Base-by-base conservation (phyloP, 176 grass and related monocot species). In the Ananas comosus region DNA sequence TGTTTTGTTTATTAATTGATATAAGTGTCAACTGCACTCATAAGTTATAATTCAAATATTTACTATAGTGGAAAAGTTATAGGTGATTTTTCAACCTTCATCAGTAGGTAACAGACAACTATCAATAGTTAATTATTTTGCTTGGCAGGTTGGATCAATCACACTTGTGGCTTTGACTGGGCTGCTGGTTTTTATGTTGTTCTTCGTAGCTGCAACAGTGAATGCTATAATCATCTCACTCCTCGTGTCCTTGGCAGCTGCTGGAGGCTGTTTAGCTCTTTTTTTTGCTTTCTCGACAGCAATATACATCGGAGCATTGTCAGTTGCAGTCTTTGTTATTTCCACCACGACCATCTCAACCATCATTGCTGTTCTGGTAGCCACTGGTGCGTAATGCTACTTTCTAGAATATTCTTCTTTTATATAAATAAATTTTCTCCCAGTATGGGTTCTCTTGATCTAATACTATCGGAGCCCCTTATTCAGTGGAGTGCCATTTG, bases 141-240 rank as follows among this genome's bases (percentile, higher is more conserved):
- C 10, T 50, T 82, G 77, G n/a, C 70, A 96, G 92, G 86, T 87
- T 1, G 89, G 93, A 66, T 87, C 89, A 33, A 80, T 87, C 51
- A 80, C 77, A 23, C 74, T 87, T 28, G 51, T 74, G 13, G 70
- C 82, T n/a, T 33, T 90, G 18, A 82, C 77, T 5, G 89, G 72
- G 11, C 74, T 92, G 12, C 59, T 92, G 68, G 2, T 87, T 29
- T 80, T 85, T 71, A 53, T 81, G 12, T 51, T 74, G 50, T 74
- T 97, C 71, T 66, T 92, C 49, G 74, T 64, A 0, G 65, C 71
- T 12, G 81, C 79, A 23, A 54, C 86, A 57, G 75, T 86, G 51
- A 87, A 81, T 75, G 83, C 77, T 65, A 53, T 80, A 48, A 54
- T 81, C 49, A 64, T 83, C 7, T 85, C 93, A 2, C 64, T 90